Evolutionary conservation across 805 yeast genomes (phyloP), one percentile per base, ranked within the genome.

Genomic region (Jamesozyma piceae): DNA sequence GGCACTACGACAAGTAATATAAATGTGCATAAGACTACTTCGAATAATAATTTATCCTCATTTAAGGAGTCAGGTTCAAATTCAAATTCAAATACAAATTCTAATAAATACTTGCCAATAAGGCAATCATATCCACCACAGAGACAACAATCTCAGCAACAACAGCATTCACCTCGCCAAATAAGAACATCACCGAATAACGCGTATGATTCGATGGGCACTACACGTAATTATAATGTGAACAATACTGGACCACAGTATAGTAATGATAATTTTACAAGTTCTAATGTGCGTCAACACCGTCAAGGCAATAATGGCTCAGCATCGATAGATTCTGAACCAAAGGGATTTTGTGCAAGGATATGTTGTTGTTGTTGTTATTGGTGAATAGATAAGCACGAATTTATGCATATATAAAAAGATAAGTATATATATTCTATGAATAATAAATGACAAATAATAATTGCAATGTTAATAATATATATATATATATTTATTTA

Each of bases 151-250:
- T 13, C 8, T 9, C 29, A 26, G 13, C 34, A 28, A 33, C 17
- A 39, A 10, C 27, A 20, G 32, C 39, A 41, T n/a, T 15, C 21
- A 22, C 32, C 45, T 17, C 24, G 18, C 32, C 32, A 37, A n/a
- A 31, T 29, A 14, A 18, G n/a, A 14, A 5, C 38, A 34, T 19
- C 34, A 35, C 19, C 38, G 5, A 6, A 4, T n/a, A 10, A 26
- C 26, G 47, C 48, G 3, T 57, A 57, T 39, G 58, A 57, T 36
- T 57, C 62, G 3, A 57, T 57, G 59, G 60, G 60, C 13, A n/a
- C n/a, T n/a, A 50, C 47, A 37, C 28, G 44, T 18, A 37, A 42
- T 18, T 43, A 38, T 11, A 43, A 42, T 26, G 39, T 32, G n/a
- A 19, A 33, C 9, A 22, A 27, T 19, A 28, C 21, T 3, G n/a